Evolutionary conservation across 2,329 filamentous ascomycete species (phyloP).

Genomic region (Huntiella savannae): DNA sequence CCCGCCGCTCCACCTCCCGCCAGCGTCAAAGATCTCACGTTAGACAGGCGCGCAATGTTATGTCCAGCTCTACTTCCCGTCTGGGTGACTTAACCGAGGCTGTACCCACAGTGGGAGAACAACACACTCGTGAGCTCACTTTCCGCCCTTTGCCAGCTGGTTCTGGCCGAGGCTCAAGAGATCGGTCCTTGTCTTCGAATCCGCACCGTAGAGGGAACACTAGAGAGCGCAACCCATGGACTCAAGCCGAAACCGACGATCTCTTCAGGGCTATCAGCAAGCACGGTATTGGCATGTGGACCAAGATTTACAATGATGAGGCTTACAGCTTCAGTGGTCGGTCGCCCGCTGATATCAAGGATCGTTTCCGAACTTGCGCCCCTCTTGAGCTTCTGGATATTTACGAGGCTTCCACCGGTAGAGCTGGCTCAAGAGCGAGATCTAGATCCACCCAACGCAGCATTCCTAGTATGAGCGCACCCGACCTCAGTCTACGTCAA

Average conservation of each 20-base stretch:
- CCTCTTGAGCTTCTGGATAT: slow-evolving; percentile 32
- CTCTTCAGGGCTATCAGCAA: slow-evolving; percentile 41
- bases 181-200: neutral
- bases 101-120: neutral
- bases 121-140: neutral
- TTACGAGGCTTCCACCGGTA: neutral
- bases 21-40: neutral
- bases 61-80: slow-evolving; percentile 1
- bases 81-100: neutral
- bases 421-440: neutral
- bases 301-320: slow-evolving; percentile 40
- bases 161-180: neutral
- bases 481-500: neutral
- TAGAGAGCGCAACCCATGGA: slow-evolving; percentile 43
- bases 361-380: slow-evolving; percentile 47
- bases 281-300: slow-evolving; percentile 47
- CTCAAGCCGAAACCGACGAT: slow-evolving; percentile 44
- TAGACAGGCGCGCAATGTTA: neutral
- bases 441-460: neutral
- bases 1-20: neutral
- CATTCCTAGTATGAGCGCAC: neutral
- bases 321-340: slow-evolving; percentile 42
- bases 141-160: neutral
- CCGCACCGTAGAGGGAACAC: slow-evolving; percentile 29
- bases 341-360: slow-evolving; percentile 43